Conservation (phyloP, 192 early-diverging fungal genomes). For the Jimgerdemannia lactiflua region DNA sequence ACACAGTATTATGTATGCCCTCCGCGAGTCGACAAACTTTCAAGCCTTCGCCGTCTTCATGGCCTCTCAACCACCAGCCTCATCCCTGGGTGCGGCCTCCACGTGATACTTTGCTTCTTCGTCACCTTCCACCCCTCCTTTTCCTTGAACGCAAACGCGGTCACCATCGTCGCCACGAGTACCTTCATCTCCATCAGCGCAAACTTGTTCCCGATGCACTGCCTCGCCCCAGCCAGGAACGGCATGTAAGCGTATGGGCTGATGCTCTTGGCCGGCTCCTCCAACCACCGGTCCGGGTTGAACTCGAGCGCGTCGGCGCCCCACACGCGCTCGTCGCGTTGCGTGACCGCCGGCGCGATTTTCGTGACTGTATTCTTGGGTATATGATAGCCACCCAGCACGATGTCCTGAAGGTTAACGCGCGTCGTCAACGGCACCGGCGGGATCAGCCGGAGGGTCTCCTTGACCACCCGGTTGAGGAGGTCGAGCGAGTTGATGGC, state of each 20-base stretch:
- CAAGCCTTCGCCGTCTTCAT: not conserved
- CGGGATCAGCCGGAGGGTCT: slow-evolving; percentile 46
- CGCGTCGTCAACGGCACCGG: slow-evolving; percentile 49
- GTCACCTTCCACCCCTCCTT: slow-evolving; percentile 38
- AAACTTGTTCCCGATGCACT: slow-evolving; percentile 57
- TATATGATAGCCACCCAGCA: slow-evolving; percentile 36
- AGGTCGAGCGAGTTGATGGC: slow-evolving; percentile 42
- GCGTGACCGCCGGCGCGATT: slow-evolving; percentile 34
- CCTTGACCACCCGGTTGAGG: slow-evolving; percentile 51
- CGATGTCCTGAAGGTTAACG: slow-evolving; percentile 29
- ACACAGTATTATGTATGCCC: too few relatives aligned
- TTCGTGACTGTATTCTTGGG: slow-evolving; percentile 45
- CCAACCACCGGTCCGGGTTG: slow-evolving; percentile 52
- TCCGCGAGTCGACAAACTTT: too few relatives aligned
- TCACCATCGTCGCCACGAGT: slow-evolving; percentile 41
- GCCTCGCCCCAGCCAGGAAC: slow-evolving; percentile 47
- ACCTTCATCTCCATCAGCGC: slow-evolving; percentile 57
- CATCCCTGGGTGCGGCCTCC: slow-evolving; percentile 45
- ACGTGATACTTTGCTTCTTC: slow-evolving; percentile 41
- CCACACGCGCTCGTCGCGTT: slow-evolving; percentile 39
- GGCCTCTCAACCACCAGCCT: slow-evolving; percentile 26
- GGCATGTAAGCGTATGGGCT: slow-evolving; percentile 35
- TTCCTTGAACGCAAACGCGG: slow-evolving; percentile 33
- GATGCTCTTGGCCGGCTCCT: slow-evolving; percentile 18
- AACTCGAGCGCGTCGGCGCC: slow-evolving; percentile 50